Conservation (phyloP, 2,329 filamentous ascomycete genomes). For the Aspergillus puulaauensis region DNA sequence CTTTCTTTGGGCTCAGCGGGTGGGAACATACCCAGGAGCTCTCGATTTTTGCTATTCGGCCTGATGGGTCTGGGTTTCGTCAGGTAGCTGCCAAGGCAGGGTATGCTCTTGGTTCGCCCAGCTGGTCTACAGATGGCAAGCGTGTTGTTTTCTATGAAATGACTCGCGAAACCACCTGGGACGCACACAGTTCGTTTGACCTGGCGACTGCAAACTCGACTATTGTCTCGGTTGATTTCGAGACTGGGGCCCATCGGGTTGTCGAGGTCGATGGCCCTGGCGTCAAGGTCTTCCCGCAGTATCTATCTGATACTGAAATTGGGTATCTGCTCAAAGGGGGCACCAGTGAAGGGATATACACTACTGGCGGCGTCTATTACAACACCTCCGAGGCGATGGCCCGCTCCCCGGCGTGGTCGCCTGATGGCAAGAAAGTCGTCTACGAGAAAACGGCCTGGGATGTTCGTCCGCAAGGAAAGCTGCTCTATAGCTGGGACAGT, state of each 20-base stretch:
- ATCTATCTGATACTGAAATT: conserved; percentile 29
- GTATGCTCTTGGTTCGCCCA: conserved; percentile 40
- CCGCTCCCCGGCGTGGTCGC: conserved; percentile 33
- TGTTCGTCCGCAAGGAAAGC: conserved; percentile 34
- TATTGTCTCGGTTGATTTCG: conserved; percentile 40
- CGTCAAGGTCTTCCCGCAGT: conserved; percentile 34
- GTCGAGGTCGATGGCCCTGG: conserved; percentile 28
- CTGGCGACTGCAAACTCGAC: conserved; percentile 17
- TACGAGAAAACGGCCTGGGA: conserved; percentile 29
- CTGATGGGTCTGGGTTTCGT: conserved; percentile 39
- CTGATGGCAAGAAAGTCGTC: conserved; percentile 27
- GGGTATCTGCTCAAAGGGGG: conserved; percentile 22
- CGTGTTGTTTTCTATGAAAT: conserved; percentile 44
- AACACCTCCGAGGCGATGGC: conserved; percentile 2
- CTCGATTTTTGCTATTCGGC: background rate
- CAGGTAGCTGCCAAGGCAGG: conserved; percentile 20
- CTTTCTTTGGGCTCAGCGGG: conserved; percentile 30
- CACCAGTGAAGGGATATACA: conserved; percentile 28
- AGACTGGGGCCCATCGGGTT: conserved; percentile 36
- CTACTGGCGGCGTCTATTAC: conserved; percentile 20
- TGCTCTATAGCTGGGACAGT: conserved; percentile 40
- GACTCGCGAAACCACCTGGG: conserved; percentile 38
- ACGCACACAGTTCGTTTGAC: conserved; percentile 30
- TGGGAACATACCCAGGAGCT: conserved; percentile 35
- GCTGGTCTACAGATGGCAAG: conserved; percentile 38